Conservation (phyloP, 1,284 basidiomycete genomes). For the Termitomyces sp. region DNA sequence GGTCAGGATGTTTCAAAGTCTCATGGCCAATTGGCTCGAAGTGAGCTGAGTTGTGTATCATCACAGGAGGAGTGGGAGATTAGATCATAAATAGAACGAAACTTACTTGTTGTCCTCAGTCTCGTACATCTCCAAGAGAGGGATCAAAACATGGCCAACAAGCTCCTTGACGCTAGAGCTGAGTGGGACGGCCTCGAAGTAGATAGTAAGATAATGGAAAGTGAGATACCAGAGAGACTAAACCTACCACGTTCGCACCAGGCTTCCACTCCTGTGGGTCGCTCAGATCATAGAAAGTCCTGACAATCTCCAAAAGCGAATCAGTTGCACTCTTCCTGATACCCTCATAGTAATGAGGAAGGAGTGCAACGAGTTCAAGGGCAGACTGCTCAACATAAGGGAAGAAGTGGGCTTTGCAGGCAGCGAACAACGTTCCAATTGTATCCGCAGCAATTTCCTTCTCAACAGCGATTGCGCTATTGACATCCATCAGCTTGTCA, state of each 20-base stretch:
- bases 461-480: constrained; percentile 96
- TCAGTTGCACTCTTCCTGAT: constrained; percentile 94
- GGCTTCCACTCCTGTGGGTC: constrained; percentile 80
- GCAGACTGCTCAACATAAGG: constrained; percentile 82
- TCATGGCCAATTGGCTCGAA: constrained; percentile 67
- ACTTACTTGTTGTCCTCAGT: constrained; percentile 98
- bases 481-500: constrained; percentile 85
- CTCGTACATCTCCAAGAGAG: constrained; percentile 87
- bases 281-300: constrained; percentile 90
- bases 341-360: constrained; percentile 96
- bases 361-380: constrained; percentile 77
- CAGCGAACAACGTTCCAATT: constrained; percentile 85
- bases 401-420: constrained; percentile 83
- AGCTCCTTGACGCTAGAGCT: constrained; percentile 80
- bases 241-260: constrained; percentile 59
- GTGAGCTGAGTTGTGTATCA: constrained; percentile 84
- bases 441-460: constrained; percentile 99
- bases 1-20: constrained; percentile 34
- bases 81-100: constrained; percentile 1
- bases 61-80: constrained; percentile 30
- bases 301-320: constrained; percentile 85
- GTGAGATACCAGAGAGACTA: constrained; percentile 4
- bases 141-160: constrained; percentile 70
- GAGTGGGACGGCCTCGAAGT: constrained; percentile 46
- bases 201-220: constrained; percentile 3